Percentiles rank a stretch among this genome's conserved stretches.
phyloP scores from a whole-genome alignment of 352 stramenopile species.

The Phytopythium chamaehyphon region DNA sequence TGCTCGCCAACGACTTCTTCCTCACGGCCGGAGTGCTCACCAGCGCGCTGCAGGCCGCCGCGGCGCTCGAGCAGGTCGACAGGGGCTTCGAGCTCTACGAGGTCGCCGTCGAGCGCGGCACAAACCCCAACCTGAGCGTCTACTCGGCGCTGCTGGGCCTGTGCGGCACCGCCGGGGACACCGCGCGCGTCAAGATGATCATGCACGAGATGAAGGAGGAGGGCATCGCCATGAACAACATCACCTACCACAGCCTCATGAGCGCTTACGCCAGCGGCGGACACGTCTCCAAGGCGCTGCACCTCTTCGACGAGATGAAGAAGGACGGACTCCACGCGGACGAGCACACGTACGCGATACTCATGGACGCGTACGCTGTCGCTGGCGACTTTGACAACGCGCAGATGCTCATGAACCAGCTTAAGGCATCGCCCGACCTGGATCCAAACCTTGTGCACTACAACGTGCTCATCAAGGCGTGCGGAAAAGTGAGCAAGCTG shows the following conservation, averaged over 20 bases:
- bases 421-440: conserved; percentile 29
- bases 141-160: conserved; percentile 61
- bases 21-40: conserved; percentile 54
- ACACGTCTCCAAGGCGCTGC: conserved; percentile 40
- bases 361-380: conserved; percentile 70
- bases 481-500: conserved; percentile 67
- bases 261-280: conserved; percentile 56
- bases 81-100: conserved; percentile 66
- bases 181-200: conserved; percentile 38
- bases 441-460: conserved; percentile 66
- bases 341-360: conserved; percentile 66
- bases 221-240: conserved; percentile 59
- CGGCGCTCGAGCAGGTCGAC: conserved; percentile 35
- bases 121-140: conserved; percentile 63
- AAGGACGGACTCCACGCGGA: conserved; percentile 38
- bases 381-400: conserved; percentile 53
- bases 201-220: conserved; percentile 51
- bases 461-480: conserved; percentile 76
- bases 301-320: conserved; percentile 58
- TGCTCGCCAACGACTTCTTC: conserved; percentile 65
- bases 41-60: conserved; percentile 58
- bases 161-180: conserved; percentile 38
- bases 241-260: conserved; percentile 73
- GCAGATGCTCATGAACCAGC: conserved; percentile 44
- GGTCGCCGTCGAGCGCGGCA: conserved; percentile 40